These are phyloP conservation scores for Podila horticola DNA, from an alignment of 192 early-diverging fungal species.

Conservation along the genomic window DNA sequence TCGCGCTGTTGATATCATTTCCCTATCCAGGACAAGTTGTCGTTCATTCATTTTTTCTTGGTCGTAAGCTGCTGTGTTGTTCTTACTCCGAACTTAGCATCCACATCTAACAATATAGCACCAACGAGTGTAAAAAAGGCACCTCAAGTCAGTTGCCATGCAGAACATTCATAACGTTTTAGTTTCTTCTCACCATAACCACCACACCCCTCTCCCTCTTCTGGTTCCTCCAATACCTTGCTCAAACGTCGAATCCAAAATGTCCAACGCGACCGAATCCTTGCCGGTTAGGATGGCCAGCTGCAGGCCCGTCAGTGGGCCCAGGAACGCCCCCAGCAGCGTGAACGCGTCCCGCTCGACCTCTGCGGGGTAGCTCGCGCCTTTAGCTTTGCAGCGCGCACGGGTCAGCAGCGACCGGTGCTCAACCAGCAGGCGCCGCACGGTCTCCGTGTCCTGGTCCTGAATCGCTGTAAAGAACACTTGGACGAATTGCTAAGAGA, in stretches of 20 bases:
- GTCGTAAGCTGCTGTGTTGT: background rate
- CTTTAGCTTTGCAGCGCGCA: conserved; percentile 30
- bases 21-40: background rate
- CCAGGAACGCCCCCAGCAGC: conserved; percentile 74
- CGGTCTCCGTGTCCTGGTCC: conserved; percentile 46
- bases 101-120: conserved; percentile 58
- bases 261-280: conserved; percentile 73
- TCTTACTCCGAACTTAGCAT: conserved; percentile 69
- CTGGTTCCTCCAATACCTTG: conserved; percentile 45
- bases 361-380: conserved; percentile 28
- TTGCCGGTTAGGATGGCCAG: conserved; percentile 68
- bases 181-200: background rate
- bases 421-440: conserved; percentile 42
- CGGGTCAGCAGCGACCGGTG: conserved; percentile 43
- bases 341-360: conserved; percentile 74
- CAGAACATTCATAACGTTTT: background rate
- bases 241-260: conserved; percentile 70
- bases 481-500: conserved; percentile 10
- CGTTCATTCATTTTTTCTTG: background rate
- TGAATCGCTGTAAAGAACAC: conserved; percentile 53
- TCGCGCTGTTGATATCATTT: background rate
- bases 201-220: background rate
- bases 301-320: conserved; percentile 69
- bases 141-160: background rate
- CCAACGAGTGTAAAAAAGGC: background rate